Evolutionary conservation across 352 stramenopile genomes (phyloP).

Genomic region (Pythium sp.): DNA sequence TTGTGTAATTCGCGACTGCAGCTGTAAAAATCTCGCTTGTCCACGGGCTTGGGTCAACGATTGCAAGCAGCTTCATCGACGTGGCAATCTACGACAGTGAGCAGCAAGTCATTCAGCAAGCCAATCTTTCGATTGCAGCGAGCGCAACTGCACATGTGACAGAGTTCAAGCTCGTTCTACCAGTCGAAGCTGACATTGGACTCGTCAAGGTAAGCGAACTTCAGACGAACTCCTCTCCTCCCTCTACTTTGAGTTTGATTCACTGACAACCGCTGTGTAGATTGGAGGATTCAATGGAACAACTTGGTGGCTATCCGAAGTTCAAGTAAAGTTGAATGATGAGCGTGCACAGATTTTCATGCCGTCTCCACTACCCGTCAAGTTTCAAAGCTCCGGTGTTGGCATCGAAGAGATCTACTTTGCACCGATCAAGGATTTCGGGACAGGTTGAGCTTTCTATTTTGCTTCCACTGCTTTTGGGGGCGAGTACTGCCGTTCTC

Average conservation of each 20-base stretch:
- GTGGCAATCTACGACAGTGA: slow-evolving; percentile 24
- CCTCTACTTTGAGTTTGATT: neutral
- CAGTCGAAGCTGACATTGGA: neutral
- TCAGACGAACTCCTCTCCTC: neutral
- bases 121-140: slow-evolving; percentile 11
- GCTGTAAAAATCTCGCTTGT: slow-evolving; percentile 34
- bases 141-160: neutral
- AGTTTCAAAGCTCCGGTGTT: slow-evolving; percentile 13
- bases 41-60: slow-evolving; percentile 10
- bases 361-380: slow-evolving; percentile 14
- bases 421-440: slow-evolving; percentile 9
- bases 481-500: neutral
- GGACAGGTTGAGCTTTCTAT: slow-evolving; percentile 12
- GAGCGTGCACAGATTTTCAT: slow-evolving; percentile 15
- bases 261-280: slow-evolving; percentile 7
- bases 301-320: slow-evolving; percentile 26
- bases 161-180: slow-evolving; percentile 8
- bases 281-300: slow-evolving; percentile 17
- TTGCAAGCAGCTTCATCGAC: slow-evolving; percentile 9
- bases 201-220: slow-evolving; percentile 12
- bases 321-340: slow-evolving; percentile 34
- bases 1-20: slow-evolving; percentile 6
- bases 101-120: slow-evolving; percentile 17
- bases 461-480: neutral
- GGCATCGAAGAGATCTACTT: slow-evolving; percentile 28